Evolutionary conservation across 1,284 basidiomycete species (phyloP).

Genomic region (Mycosarcoma maydis): DNA sequence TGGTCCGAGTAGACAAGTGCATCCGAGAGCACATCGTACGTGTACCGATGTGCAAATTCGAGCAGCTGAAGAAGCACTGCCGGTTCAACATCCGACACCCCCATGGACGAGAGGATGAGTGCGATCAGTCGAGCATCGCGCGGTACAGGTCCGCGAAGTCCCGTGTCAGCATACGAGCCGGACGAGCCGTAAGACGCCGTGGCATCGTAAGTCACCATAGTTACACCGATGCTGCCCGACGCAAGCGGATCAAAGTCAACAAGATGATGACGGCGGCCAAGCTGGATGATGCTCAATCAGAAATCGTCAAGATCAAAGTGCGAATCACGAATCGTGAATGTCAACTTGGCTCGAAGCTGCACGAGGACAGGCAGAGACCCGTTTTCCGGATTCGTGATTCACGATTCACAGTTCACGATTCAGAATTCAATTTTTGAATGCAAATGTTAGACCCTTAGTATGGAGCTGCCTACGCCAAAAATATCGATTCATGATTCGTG

Average conservation of each 20-base stretch:
- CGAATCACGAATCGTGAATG: too few relatives aligned
- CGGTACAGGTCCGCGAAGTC: slow-evolving; percentile 69
- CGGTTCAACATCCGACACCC: slow-evolving; percentile 91
- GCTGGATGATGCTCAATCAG: too few relatives aligned
- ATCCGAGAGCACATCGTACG: slow-evolving; percentile 87
- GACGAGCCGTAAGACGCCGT: background rate
- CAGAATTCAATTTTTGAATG: too few relatives aligned
- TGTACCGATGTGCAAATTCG: slow-evolving; percentile 95
- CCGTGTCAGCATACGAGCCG: slow-evolving; percentile 13
- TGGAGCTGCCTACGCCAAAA: too few relatives aligned
- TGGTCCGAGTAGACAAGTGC: slow-evolving; percentile 94
- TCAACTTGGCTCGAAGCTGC: too few relatives aligned
- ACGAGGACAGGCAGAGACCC: background rate
- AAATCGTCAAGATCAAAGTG: too few relatives aligned
- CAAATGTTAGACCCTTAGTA: too few relatives aligned
- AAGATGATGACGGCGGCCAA: too few relatives aligned
- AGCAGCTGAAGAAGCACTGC: slow-evolving; percentile 92
- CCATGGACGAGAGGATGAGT: slow-evolving; percentile 89
- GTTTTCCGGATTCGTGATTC: slow-evolving; percentile 3
- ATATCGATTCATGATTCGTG: too few relatives aligned
- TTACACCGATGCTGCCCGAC: too few relatives aligned
- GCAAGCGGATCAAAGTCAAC: too few relatives aligned
- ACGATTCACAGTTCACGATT: too few relatives aligned
- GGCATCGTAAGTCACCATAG: slow-evolving; percentile 2
- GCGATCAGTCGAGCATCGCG: slow-evolving; percentile 91